These are phyloP conservation scores for Eimeria zaria DNA, from an alignment of 169 alveolate genomes.

Conservation along the genomic window DNA sequence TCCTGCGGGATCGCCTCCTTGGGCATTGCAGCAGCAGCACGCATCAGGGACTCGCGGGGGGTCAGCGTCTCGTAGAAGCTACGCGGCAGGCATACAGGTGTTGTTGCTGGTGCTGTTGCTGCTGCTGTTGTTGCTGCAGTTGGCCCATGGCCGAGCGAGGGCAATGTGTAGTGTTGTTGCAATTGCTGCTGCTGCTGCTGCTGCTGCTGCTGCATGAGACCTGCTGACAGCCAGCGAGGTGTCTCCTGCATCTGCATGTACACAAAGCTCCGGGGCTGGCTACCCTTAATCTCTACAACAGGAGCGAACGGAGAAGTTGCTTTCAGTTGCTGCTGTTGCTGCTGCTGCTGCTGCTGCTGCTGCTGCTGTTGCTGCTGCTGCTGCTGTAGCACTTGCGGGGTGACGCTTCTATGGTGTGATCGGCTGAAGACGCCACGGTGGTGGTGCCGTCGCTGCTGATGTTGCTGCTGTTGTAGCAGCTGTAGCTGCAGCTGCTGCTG, in stretches of 20 bases:
- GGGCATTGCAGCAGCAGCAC: not conserved
- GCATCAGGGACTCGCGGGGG: not conserved
- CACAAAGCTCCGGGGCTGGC: not conserved
- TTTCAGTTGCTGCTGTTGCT: slow-evolving; percentile 23
- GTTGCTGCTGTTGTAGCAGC: not conserved
- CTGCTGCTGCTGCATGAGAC: slow-evolving; percentile 25
- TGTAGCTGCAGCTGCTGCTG: slow-evolving; percentile 25
- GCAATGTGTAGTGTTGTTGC: not conserved
- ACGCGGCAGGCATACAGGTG: not conserved
- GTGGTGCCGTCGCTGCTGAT: not conserved
- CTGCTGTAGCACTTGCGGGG: slow-evolving; percentile 23
- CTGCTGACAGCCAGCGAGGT: slow-evolving; percentile 9
- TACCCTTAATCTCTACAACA: slow-evolving; percentile 6
- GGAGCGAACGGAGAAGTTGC: not conserved
- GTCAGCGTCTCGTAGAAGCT: not conserved
- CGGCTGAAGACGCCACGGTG: slow-evolving; percentile 11
- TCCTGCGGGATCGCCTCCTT: too few species aligned
- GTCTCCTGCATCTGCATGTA: slow-evolving; percentile 57
- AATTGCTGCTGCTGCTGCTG: slow-evolving; percentile 1
- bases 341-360: not conserved
- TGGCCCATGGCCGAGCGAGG: not conserved
- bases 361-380: too few species aligned
- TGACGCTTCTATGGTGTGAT: slow-evolving; percentile 40
- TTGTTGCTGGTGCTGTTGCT: slow-evolving; percentile 1
- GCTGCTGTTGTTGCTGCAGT: slow-evolving; percentile 18